These are phyloP conservation scores for Paraphoma chrysanthemicola DNA, from an alignment of 2,329 filamentous ascomycete genomes.

Conservation along the genomic window DNA sequence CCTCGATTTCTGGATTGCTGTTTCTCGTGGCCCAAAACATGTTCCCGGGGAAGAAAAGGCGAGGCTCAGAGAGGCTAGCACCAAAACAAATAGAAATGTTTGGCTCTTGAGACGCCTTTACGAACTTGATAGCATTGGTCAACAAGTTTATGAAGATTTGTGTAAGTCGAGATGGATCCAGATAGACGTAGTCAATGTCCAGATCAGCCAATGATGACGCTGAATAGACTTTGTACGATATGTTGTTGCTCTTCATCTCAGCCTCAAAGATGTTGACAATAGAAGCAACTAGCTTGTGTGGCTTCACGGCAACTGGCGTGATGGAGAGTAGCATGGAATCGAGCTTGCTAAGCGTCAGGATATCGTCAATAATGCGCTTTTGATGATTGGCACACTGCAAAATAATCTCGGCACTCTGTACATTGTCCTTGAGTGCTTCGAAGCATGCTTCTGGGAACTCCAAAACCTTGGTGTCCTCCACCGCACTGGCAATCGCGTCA, in stretches of 20 bases:
- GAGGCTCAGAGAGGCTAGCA: slow-evolving; percentile 33
- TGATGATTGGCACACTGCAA: slow-evolving; percentile 56
- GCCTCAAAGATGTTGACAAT: slow-evolving; percentile 49
- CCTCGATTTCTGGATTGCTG: slow-evolving; percentile 22
- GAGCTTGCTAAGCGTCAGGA: slow-evolving; percentile 55
- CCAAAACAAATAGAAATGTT: slow-evolving; percentile 49
- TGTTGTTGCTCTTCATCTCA: slow-evolving; percentile 44
- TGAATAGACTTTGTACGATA: slow-evolving; percentile 37
- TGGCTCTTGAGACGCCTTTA: slow-evolving; percentile 43
- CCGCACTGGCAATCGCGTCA: slow-evolving; percentile 49
- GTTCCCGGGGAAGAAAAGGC: slow-evolving; percentile 29
- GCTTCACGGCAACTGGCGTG: slow-evolving; percentile 49
- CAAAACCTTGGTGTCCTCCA: slow-evolving; percentile 38
- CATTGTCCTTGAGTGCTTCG: slow-evolving; percentile 36
- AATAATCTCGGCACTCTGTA: slow-evolving; percentile 51
- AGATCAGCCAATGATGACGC: slow-evolving; percentile 48
- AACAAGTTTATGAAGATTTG: slow-evolving; percentile 84
- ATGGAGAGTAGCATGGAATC: slow-evolving; percentile 54
- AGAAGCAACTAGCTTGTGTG: slow-evolving; percentile 44
- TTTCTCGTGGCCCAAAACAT: slow-evolving; percentile 42
- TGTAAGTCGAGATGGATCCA: slow-evolving; percentile 53
- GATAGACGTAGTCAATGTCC: slow-evolving; percentile 47
- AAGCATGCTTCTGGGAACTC: slow-evolving; percentile 32
- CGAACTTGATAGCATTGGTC: slow-evolving; percentile 59
- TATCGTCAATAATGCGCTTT: slow-evolving; percentile 57